Conservation (phyloP, 2,329 filamentous ascomycete species). For the Ophiostoma sp. region DNA sequence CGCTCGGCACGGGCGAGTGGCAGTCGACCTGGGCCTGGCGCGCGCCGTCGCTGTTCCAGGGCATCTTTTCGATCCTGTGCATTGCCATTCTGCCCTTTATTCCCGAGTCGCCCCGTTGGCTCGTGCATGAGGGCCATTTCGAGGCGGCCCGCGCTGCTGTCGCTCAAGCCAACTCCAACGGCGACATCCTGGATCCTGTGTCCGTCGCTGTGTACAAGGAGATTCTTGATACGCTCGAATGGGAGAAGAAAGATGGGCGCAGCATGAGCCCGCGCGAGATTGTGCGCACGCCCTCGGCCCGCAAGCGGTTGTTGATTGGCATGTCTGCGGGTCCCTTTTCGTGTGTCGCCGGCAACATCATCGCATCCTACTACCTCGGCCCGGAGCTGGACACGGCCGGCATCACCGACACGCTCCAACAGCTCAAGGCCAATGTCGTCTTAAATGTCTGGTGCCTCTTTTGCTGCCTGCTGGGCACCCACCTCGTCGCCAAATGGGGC, state of each 20-base stretch:
- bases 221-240: constrained; percentile 49
- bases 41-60: constrained; percentile 32
- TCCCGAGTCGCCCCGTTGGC: constrained; percentile 51
- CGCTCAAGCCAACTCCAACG: constrained; percentile 47
- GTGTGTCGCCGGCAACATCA: constrained; percentile 42
- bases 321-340: constrained; percentile 37
- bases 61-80: constrained; percentile 29
- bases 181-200: constrained; percentile 43
- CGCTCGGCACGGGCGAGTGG: constrained; percentile 35
- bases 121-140: constrained; percentile 43
- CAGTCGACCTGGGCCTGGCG: constrained; percentile 32
- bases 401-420: constrained; percentile 44
- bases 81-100: constrained; percentile 29
- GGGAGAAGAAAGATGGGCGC: constrained; percentile 45
- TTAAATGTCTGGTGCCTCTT: constrained; percentile 53
- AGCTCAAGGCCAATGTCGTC: constrained; percentile 51
- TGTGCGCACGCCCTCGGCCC: constrained; percentile 39
- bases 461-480: constrained; percentile 45
- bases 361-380: constrained; percentile 46
- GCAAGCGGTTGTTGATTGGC: constrained; percentile 44
- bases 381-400: constrained; percentile 48
- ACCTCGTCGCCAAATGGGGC: constrained; percentile 45
- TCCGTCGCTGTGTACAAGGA: constrained; percentile 45
- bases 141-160: constrained; percentile 46
- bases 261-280: constrained; percentile 41